These are phyloP conservation scores for Calocera viscosa DNA, from an alignment of 768 basidiomycete genomes.

Conservation along the genomic window DNA sequence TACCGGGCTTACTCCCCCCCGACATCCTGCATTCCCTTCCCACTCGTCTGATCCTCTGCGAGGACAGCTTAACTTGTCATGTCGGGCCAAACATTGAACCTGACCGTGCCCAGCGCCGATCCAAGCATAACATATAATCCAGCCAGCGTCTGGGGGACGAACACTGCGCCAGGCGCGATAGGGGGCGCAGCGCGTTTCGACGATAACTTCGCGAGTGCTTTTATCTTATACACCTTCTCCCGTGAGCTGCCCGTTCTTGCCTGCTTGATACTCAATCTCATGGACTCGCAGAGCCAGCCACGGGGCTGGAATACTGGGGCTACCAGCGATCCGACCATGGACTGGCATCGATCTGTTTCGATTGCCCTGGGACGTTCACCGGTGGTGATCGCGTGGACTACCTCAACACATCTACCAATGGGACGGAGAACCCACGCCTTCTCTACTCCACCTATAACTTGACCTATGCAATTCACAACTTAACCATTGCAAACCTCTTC, in stretches of 20 bases:
- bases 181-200: not conserved
- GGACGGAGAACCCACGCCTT: not conserved
- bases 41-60: not conserved
- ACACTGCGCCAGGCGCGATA: not conserved
- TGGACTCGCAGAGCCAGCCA: not conserved
- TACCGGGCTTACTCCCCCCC: not conserved
- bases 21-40: not conserved
- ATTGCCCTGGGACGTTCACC: not conserved
- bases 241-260: not conserved
- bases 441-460: not conserved
- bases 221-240: not conserved
- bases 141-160: not conserved
- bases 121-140: not conserved
- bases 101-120: not conserved
- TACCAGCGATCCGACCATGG: constrained; percentile 9
- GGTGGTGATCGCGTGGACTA: not conserved
- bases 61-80: not conserved
- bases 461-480: not conserved
- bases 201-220: not conserved
- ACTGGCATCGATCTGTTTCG: constrained; percentile 8
- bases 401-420: constrained; percentile 2
- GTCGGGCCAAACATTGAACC: not conserved
- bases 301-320: constrained; percentile 4
- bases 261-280: not conserved
- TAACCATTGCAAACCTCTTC: constrained; percentile 7